phyloP scores from a whole-genome alignment of 257 asterid genomes.

The Nicotiana sylvestris region DNA sequence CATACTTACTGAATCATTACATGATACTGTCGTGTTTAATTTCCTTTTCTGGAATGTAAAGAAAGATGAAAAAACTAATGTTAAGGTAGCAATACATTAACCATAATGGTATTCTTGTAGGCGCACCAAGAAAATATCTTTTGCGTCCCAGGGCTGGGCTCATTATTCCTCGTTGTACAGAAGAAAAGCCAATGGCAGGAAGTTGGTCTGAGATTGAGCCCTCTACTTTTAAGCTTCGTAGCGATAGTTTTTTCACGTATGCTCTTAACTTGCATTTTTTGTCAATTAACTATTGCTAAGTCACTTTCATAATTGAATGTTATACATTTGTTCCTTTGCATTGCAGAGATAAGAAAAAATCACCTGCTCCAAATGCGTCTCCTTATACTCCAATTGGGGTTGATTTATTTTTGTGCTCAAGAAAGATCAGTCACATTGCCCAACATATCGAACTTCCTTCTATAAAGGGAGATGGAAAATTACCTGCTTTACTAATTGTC shows the following conservation, averaged over 20 bases:
- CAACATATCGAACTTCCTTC: constrained; percentile 85
- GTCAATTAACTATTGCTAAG: background rate
- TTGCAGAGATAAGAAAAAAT: constrained; percentile 92
- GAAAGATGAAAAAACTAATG: background rate
- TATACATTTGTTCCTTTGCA: constrained; percentile 10
- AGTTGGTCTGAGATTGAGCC: constrained; percentile 85
- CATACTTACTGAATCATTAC: background rate
- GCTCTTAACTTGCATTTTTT: constrained; percentile 13
- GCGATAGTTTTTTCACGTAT: constrained; percentile 82
- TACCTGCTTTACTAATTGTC: constrained; percentile 72
- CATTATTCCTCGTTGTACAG: constrained; percentile 60
- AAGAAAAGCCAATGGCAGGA: constrained; percentile 61
- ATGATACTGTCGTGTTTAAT: background rate
- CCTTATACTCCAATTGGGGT: constrained; percentile 94
- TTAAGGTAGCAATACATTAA: constrained; percentile 6
- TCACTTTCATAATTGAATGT: background rate
- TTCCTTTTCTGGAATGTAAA: background rate
- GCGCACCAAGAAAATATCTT: constrained; percentile 58
- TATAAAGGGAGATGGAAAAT: constrained; percentile 46
- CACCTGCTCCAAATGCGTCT: constrained; percentile 58
- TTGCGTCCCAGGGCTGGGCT: constrained; percentile 87
- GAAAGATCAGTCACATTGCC: constrained; percentile 87
- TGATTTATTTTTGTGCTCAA: constrained; percentile 63
- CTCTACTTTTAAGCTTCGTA: constrained; percentile 80
- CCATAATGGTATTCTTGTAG: constrained; percentile 31